Base-by-base conservation (phyloP, 2,329 filamentous ascomycete species). In the Bimuria novae-zelandiae region DNA sequence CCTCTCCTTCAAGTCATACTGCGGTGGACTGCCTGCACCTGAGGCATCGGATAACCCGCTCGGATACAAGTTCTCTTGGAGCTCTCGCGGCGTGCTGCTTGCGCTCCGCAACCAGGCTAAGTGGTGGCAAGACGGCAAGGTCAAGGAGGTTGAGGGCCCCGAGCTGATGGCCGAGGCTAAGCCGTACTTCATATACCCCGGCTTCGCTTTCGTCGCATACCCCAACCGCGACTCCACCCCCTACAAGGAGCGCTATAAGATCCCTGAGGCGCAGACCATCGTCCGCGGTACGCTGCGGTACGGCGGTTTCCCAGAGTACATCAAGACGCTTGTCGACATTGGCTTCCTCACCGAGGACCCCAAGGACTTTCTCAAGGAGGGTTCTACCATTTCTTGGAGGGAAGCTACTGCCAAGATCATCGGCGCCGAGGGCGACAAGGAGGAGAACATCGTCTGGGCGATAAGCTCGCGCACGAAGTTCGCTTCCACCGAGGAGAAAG, bases 151-250 rank as follows among this genome's bases (percentile, higher is more conserved):
- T 30, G 63, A 69, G 63, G 81, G 79, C 16, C 78, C 80, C 61
- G 89, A 92, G 36, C 82, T 97, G 56, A 97, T 97, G 93, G 87
- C 79, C 56, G 84, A 84, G 44, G 91, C 92, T 35, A 93, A 95
- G 82, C 90, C 91, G 44, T 96, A 96, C 83, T 86, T 83, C 76
- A 94, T 93, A 80, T 95, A 92, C 80, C 89, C 89, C 30, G 90
- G 90, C 54, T 97, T 87, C 74, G 87, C 89, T 46, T 93, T 96
- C 66, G 92, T 97, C 63, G 91, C 89, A 36, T 97, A 97, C 78
- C 89, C 89, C 52, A 97, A 97, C 85, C 83, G 92, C 64, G 92
- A 97, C 77, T 92, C 87, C 17, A 94, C 90, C 14, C 82, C 84
- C 7, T 97, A 94, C 85, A 87, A 86, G 71, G 88, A 96, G 81